A percentile compares a stretch with the other conserved stretches of the same genome.
Evolutionary conservation across 768 basidiomycete genomes (phyloP).

Genomic region (Holtermannia corniformis): DNA sequence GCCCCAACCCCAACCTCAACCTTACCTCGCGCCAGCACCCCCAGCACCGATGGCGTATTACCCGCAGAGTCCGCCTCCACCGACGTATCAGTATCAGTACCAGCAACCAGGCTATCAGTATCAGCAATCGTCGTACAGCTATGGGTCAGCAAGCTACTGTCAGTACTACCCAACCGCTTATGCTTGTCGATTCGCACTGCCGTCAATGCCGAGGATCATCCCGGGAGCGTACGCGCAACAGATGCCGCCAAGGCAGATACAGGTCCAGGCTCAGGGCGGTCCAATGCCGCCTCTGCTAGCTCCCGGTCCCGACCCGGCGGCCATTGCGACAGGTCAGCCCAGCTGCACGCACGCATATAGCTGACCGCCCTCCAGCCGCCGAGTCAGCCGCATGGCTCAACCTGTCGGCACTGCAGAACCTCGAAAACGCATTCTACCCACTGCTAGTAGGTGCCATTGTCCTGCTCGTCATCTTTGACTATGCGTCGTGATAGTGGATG

Average conservation of each 20-base stretch:
- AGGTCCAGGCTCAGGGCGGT: neutral
- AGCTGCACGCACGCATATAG: neutral
- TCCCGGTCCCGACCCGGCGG: neutral
- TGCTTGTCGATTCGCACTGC: neutral
- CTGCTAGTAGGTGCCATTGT: constrained; percentile 38
- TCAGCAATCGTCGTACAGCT: neutral
- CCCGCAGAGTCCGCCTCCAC: neutral
- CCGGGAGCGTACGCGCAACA: neutral
- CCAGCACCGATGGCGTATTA: neutral
- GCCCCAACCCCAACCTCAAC: neutral
- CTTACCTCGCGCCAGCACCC: neutral
- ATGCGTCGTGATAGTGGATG: constrained; percentile 31
- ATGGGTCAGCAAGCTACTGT: neutral
- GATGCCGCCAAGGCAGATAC: neutral
- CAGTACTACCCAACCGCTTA: neutral
- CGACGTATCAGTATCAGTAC: neutral
- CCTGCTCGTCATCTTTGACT: constrained; percentile 38
- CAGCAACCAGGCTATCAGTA: neutral
- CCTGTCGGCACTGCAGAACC: constrained; percentile 14
- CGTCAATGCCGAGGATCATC: neutral
- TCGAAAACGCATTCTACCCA: constrained; percentile 39
- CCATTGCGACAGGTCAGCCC: neutral
- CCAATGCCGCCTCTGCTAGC: neutral
- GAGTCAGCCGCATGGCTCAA: neutral
- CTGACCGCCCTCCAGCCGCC: neutral